These are phyloP conservation scores for Sphagnum contortum DNA, from an alignment of 225 moss, liverwort and hornwort genomes.

Conservation along the genomic window DNA sequence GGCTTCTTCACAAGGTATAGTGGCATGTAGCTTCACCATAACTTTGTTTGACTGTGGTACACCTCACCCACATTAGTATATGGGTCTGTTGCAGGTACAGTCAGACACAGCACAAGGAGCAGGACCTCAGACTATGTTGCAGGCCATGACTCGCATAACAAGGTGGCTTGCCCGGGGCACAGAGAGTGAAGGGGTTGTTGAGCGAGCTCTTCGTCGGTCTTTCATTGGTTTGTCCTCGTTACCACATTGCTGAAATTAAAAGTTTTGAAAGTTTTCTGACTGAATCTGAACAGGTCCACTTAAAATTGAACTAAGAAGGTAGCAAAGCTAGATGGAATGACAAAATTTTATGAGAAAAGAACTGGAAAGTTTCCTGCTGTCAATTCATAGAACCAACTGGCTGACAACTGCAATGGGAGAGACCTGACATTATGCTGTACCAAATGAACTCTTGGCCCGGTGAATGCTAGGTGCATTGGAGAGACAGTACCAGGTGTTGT, in stretches of 20 bases:
- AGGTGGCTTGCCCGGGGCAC: constrained; percentile 59
- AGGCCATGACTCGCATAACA: constrained; percentile 70
- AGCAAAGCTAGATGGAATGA: background rate
- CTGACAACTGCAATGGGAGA: no score
- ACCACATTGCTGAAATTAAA: no score
- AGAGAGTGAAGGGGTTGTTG: constrained; percentile 68
- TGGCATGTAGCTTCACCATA: no score
- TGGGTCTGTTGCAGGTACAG: constrained; percentile 30
- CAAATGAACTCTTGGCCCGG: no score
- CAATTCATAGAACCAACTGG: no score
- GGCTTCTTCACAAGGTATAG: no score
- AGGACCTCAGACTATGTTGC: constrained; percentile 63
- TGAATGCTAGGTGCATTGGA: no score
- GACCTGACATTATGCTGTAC: no score
- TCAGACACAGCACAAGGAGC: constrained; percentile 72
- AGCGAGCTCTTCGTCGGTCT: constrained; percentile 72
- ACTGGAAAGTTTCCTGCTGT: no score
- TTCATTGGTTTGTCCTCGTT: constrained; percentile 33
- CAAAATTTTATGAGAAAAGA: background rate
- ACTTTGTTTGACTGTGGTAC: no score
- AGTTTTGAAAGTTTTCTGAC: background rate
- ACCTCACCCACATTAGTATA: no score
- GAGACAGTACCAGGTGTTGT: no score
- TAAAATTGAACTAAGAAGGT: background rate
- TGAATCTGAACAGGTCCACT: background rate